Base-by-base conservation (phyloP, 352 stramenopile species). In the Stramenopiles sp. region DNA sequence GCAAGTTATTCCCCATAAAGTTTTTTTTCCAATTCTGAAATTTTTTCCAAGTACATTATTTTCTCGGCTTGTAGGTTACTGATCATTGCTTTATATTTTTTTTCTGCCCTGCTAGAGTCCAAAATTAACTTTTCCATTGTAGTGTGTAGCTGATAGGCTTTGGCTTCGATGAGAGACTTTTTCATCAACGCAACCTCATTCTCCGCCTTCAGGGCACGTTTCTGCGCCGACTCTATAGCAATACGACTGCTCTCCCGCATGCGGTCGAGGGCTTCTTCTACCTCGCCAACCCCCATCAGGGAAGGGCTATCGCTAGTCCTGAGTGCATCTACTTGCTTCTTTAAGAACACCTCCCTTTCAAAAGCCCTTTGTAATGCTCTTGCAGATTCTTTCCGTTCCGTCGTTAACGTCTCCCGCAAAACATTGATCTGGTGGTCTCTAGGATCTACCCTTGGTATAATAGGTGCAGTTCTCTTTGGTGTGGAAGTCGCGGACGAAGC, bases 21-120 rank as follows among this genome's bases (percentile, higher is more conserved):
- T 55, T 55, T 55, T 55, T 55, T 14, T 55, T 55, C 39, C 39
- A 55, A 14, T 14, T 4, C 14, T 14, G 31, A 4, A 78, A 78
- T 31, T 33, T 78, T 78, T 14, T 78, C 22, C 8, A 78, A 33
- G 8, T 33, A 33, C 22, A 33, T 14, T 14, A 14, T 78, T 14
- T 78, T 78, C 8, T 78, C 71, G 4, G 71, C 71, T 33, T 78
- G 71, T 33, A 78, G 22, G 14, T 33, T 78, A 14, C 30, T 14
- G 14, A 78, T 78, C 31, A 78, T 78, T 33, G 71, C 71, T 33
- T 33, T 78, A 78, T 14, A 78, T 33, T 33, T 78, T 33, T 78
- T 78, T 14, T 78, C 71, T 14, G 4, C 14, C 14, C 14, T 78
- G 4, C 4, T 78, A 4, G 30, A 78, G 14, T 78, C 71, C 8